Base-by-base conservation (phyloP, 2,329 filamentous ascomycete genomes). In the Taxawa tesnikishii region DNA sequence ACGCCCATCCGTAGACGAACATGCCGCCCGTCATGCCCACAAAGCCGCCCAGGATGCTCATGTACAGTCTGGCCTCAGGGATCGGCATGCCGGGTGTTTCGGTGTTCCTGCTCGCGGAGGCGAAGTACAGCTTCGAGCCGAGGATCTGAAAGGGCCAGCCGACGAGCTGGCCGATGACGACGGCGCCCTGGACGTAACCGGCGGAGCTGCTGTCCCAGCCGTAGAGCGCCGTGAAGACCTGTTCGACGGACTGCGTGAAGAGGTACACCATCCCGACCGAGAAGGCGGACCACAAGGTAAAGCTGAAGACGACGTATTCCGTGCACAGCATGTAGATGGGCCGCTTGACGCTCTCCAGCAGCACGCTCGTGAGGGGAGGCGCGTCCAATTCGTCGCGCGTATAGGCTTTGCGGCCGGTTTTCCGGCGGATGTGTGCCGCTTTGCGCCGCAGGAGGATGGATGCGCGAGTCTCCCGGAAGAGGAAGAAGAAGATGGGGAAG, bases 1-100 rank as follows among this genome's bases (percentile, higher is more conserved):
- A 53, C 2, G 63, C 62, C 66, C 65, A 70, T 0, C 54, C 67
- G 38, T 68, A 70, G 18, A 58, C 53, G 38, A 70, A 67, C 49
- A 69, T 56, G 10, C 67, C 67, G 2, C 58, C 65, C 0, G 54
- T 49, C 21, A 67, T 55, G 3, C 62, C 62, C 16, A 67, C 17
- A 27, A 68, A 62, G 3, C 59, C 60, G 1, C 49, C 60, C 2
- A 56, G 49, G 8, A 64, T 53, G 30, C 48, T 54, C 26, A 63
- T 45, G 38, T 65, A 65, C 0, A 67, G 49, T 8, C 62, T 50
- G 0, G 59, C 60, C 45, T 68, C 63, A 1, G 62, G 62, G 14
- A 59, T 54, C 9, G 56, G 55, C 3, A 39, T 38, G 11, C 51
- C 51, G 1, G 55, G 54, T 3, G 37, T 34, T 34, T 60, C 51